Evolutionary conservation across 805 yeast species (phyloP).

Genomic region (Nakazawaea anatomiae): DNA sequence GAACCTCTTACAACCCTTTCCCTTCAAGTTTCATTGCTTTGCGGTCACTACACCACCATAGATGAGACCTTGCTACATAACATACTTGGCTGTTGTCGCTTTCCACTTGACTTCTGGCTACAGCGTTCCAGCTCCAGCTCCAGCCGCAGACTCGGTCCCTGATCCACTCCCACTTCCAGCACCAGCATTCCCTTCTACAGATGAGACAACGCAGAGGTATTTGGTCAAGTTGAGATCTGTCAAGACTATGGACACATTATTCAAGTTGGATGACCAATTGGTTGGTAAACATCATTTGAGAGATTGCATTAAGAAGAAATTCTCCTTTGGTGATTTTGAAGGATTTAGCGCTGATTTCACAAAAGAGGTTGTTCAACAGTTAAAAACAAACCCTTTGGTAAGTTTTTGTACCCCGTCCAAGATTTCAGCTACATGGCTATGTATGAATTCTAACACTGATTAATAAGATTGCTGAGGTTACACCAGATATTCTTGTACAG

Average conservation of each 20-base stretch:
- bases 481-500: conserved; percentile 57
- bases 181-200: neutral
- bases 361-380: conserved; percentile 36
- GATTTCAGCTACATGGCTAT: neutral
- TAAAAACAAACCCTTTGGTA: conserved; percentile 48
- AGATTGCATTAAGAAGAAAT: conserved; percentile 42
- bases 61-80: neutral
- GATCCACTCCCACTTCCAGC: too few species aligned
- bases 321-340: conserved; percentile 64
- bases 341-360: conserved; percentile 66
- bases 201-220: conserved; percentile 4
- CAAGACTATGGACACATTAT: conserved; percentile 8
- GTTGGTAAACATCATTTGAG: conserved; percentile 35
- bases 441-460: neutral
- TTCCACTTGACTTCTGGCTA: neutral
- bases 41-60: too few species aligned
- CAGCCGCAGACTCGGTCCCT: too few species aligned
- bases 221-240: conserved; percentile 7
- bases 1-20: too few species aligned
- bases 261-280: conserved; percentile 8
- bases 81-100: neutral
- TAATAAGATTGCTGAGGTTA: conserved; percentile 49
- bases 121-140: neutral
- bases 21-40: too few species aligned
- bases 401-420: conserved; percentile 4